Conservation (phyloP, 2,329 filamentous ascomycete genomes). For the Diaporthe humulicola region DNA sequence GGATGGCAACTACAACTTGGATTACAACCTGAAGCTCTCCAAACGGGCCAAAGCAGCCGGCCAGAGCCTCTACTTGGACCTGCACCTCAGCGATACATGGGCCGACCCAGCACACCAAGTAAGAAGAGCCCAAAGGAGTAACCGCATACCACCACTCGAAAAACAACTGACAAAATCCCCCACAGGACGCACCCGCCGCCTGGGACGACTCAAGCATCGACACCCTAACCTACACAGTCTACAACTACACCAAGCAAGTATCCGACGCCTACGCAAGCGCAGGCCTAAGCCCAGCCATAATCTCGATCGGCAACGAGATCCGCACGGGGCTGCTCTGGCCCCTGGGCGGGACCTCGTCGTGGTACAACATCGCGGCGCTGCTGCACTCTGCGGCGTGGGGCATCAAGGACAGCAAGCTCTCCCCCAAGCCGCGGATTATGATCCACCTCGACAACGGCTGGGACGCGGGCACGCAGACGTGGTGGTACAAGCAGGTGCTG, state of each 20-base stretch:
- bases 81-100: slow-evolving; percentile 80
- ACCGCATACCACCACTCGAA: fast-evolving
- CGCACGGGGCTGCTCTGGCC: slow-evolving; percentile 76
- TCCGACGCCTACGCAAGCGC: slow-evolving; percentile 72
- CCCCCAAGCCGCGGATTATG: slow-evolving; percentile 75
- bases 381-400: slow-evolving; percentile 74
- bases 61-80: slow-evolving; percentile 70
- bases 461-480: slow-evolving; percentile 75
- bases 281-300: slow-evolving; percentile 69
- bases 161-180: not conserved
- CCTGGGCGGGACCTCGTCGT: slow-evolving; percentile 68
- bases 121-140: not conserved
- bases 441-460: slow-evolving; percentile 84
- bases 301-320: slow-evolving; percentile 83
- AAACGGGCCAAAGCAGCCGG: slow-evolving; percentile 74
- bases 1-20: slow-evolving; percentile 75
- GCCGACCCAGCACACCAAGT: slow-evolving; percentile 74
- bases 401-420: slow-evolving; percentile 73
- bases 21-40: slow-evolving; percentile 77
- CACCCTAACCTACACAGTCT: slow-evolving; percentile 71
- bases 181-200: slow-evolving; percentile 65
- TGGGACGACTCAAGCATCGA: slow-evolving; percentile 71
- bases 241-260: slow-evolving; percentile 76
- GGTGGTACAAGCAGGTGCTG: slow-evolving; percentile 69
- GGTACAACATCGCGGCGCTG: slow-evolving; percentile 72